These are phyloP conservation scores for Zygosaccharomyces sapae DNA, from an alignment of 1,139 yeast genomes.

Conservation along the genomic window DNA sequence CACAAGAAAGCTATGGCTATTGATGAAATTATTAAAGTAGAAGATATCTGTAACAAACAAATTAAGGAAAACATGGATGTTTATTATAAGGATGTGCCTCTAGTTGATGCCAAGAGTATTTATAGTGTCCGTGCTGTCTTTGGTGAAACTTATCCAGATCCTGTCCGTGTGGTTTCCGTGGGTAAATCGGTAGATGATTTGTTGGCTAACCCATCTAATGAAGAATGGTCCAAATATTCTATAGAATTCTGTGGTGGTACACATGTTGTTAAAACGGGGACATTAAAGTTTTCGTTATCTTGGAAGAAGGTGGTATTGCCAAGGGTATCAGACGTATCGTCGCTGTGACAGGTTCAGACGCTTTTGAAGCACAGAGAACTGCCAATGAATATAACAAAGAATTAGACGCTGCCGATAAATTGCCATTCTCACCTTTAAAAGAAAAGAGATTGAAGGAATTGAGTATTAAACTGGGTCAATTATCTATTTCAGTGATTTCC, in stretches of 20 bases:
- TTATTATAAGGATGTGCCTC: conserved; percentile 75
- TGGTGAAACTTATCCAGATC: conserved; percentile 98
- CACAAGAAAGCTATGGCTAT: conserved; percentile 77
- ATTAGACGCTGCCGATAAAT: conserved; percentile 53
- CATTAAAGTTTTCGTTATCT: conserved; percentile 80
- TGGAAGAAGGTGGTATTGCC: conserved; percentile 97
- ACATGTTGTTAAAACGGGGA: conserved; percentile 89
- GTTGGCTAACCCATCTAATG: conserved; percentile 61
- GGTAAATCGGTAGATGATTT: conserved; percentile 87
- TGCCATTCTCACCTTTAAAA: conserved; percentile 64
- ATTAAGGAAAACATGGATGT: conserved; percentile 70
- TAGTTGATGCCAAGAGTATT: conserved; percentile 67
- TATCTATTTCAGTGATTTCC: conserved; percentile 74
- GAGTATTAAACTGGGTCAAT: conserved; percentile 78
- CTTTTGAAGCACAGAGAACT: conserved; percentile 79
- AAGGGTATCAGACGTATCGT: conserved; percentile 98
- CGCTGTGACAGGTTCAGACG: conserved; percentile 90
- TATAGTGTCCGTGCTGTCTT: conserved; percentile 93
- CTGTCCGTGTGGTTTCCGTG: conserved; percentile 94
- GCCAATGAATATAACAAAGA: conserved; percentile 66
- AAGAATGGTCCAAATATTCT: conserved; percentile 72
- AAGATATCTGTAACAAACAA: conserved; percentile 64
- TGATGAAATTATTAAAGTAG: conserved; percentile 70
- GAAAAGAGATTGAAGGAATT: conserved; percentile 77
- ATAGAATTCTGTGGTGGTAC: conserved; percentile 99